A percentile compares a stretch with the other conserved stretches of the same genome.
These are phyloP conservation scores for Clarireedia homoeocarpa DNA, from an alignment of 2,329 filamentous ascomycete species.

Conservation along the genomic window DNA sequence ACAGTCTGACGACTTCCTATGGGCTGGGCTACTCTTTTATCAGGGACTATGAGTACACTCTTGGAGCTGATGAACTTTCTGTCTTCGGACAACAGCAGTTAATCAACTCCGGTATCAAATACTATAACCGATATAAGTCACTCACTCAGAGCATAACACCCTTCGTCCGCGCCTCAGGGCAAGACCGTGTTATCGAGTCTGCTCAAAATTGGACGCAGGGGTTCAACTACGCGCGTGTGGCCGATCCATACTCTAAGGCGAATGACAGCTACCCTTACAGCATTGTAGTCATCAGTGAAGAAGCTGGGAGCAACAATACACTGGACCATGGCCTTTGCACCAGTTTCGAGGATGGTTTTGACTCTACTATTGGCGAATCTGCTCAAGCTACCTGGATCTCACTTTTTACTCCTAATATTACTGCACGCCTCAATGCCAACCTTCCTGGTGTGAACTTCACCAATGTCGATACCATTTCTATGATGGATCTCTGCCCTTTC, in stretches of 20 bases:
- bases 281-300: slow-evolving; percentile 65
- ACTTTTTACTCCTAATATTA: slow-evolving; percentile 60
- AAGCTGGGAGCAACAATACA: slow-evolving; percentile 65
- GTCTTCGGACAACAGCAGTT: slow-evolving; percentile 61
- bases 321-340: slow-evolving; percentile 67
- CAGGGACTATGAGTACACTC: slow-evolving; percentile 58
- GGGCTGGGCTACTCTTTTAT: slow-evolving; percentile 62
- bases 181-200: slow-evolving; percentile 65
- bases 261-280: slow-evolving; percentile 40
- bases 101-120: slow-evolving; percentile 66
- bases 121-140: slow-evolving; percentile 63
- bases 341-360: slow-evolving; percentile 55
- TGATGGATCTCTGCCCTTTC: slow-evolving; percentile 90
- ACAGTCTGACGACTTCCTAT: slow-evolving; percentile 47
- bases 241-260: slow-evolving; percentile 32
- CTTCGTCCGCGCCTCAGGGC: slow-evolving; percentile 65
- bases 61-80: slow-evolving; percentile 64
- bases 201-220: slow-evolving; percentile 69
- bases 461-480: slow-evolving; percentile 51
- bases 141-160: slow-evolving; percentile 53
- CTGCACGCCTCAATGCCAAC: slow-evolving; percentile 58
- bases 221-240: slow-evolving; percentile 46
- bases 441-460: slow-evolving; percentile 62
- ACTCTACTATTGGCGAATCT: slow-evolving; percentile 38
- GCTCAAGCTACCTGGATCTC: slow-evolving; percentile 51